Evolutionary conservation across 805 yeast species (phyloP).

Genomic region (Candida ascalaphidarum): DNA sequence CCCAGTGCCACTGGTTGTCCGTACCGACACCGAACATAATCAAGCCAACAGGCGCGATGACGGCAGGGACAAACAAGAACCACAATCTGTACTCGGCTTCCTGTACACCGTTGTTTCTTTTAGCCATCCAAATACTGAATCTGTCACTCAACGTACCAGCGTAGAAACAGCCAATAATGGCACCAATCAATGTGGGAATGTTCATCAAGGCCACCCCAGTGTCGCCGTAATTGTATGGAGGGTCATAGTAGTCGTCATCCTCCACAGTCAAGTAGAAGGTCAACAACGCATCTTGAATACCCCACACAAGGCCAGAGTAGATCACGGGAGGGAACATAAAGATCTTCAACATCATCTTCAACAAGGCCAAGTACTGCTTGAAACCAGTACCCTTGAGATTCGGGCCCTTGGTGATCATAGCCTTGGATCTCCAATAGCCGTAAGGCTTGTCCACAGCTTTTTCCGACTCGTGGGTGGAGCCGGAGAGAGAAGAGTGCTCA

Average conservation of each 20-base stretch:
- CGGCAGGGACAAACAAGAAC: conserved; percentile 45
- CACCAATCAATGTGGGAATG: conserved; percentile 60
- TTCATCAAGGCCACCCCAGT: conserved; percentile 71
- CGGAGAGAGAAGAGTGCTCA: too few species aligned
- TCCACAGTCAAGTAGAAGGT: conserved; percentile 70
- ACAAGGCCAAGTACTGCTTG: conserved; percentile 52
- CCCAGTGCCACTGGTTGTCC: conserved; percentile 45
- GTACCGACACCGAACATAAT: conserved; percentile 62
- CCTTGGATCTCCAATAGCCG: conserved; percentile 39
- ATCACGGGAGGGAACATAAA: conserved; percentile 59
- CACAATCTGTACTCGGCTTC: conserved; percentile 62
- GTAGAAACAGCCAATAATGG: conserved; percentile 55
- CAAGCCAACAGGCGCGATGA: conserved; percentile 55
- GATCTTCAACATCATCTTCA: conserved; percentile 43
- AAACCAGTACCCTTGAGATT: conserved; percentile 57
- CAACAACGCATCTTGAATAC: conserved; percentile 67
- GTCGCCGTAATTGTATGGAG: conserved; percentile 59
- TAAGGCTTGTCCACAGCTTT: conserved; percentile 10
- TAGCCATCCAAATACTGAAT: conserved; percentile 55
- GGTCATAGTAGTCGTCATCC: conserved; percentile 55
- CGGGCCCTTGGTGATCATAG: conserved; percentile 46
- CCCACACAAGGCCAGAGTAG: conserved; percentile 70
- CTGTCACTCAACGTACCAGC: conserved; percentile 56
- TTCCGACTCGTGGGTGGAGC: conserved; percentile 1
- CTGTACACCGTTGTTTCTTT: conserved; percentile 48